Conservation (phyloP, 805 yeast genomes). For the Sugiyamaella valdiviana region DNA sequence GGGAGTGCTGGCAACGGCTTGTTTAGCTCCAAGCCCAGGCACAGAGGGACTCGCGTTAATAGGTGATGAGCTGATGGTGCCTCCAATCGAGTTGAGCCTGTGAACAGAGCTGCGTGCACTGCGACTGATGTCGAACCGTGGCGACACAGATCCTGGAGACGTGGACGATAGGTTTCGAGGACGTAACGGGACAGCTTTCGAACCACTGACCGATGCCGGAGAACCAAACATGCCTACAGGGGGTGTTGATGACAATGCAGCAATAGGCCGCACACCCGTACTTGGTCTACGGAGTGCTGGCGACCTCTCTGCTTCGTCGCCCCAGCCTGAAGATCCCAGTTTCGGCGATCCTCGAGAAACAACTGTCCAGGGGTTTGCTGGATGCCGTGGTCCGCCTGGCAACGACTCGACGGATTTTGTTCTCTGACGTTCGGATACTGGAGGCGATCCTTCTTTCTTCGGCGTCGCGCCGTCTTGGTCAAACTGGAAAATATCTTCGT, state of each 20-base stretch:
- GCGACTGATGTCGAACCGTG: neutral
- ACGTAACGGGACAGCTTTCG: neutral
- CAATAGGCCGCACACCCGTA: neutral
- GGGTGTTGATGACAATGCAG: neutral
- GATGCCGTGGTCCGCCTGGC: neutral
- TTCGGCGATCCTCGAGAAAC: neutral
- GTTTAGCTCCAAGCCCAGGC: constrained; percentile 4
- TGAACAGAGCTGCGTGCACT: neutral
- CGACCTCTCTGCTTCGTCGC: neutral
- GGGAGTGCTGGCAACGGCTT: constrained; percentile 1
- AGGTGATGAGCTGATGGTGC: neutral
- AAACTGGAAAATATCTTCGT: constrained; percentile 4
- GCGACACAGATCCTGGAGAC: neutral
- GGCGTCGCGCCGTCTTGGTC: neutral
- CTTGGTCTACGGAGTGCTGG: neutral
- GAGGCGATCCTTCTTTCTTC: neutral
- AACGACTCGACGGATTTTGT: neutral
- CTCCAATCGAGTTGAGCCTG: neutral
- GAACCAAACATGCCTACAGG: neutral
- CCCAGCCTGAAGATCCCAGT: neutral
- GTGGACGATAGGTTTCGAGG: neutral
- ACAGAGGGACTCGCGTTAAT: neutral
- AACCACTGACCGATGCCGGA: neutral
- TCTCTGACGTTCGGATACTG: neutral
- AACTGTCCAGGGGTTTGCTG: neutral